Percentiles rank a stretch among this genome's conserved stretches.
These are phyloP conservation scores for Umbilicus rupestris DNA, from an alignment of 164 flowering plant genomes.

Conservation along the genomic window DNA sequence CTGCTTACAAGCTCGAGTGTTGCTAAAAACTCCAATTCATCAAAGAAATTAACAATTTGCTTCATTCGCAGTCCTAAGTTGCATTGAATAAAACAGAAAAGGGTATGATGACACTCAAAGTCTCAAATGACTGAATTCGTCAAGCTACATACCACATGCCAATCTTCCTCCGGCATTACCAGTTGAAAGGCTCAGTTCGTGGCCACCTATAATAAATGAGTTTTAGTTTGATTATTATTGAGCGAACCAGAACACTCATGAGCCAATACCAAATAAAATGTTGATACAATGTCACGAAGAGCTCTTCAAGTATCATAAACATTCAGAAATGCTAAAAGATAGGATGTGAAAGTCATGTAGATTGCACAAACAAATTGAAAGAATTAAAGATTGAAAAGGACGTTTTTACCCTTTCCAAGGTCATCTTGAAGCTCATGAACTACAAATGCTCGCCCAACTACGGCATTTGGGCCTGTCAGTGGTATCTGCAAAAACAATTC, in stretches of 20 bases:
- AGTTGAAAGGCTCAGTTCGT: conserved; percentile 85
- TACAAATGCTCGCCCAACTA: conserved; percentile 40
- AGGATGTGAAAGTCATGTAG: neutral
- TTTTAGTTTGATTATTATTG: neutral
- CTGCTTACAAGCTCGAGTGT: neutral
- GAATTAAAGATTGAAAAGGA: neutral
- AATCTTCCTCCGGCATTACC: conserved; percentile 96
- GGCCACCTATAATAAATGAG: conserved; percentile 41
- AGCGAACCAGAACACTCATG: neutral
- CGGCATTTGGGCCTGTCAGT: conserved; percentile 10
- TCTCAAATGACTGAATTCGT: too few relatives aligned
- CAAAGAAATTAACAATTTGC: neutral
- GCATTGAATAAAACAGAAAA: neutral
- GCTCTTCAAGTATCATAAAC: neutral
- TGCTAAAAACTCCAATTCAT: neutral
- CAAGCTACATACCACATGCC: conserved; percentile 74
- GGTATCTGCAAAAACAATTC: conserved; percentile 55
- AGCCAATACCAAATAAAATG: neutral
- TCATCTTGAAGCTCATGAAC: conserved; percentile 97
- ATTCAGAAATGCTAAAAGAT: neutral
- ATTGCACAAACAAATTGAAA: neutral
- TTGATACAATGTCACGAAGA: neutral
- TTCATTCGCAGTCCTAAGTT: neutral
- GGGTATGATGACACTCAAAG: too few relatives aligned
- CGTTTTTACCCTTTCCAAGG: conserved; percentile 81